These are phyloP conservation scores for Plasmodium gonderi DNA, from an alignment of 169 alveolate genomes.

Conservation along the genomic window DNA sequence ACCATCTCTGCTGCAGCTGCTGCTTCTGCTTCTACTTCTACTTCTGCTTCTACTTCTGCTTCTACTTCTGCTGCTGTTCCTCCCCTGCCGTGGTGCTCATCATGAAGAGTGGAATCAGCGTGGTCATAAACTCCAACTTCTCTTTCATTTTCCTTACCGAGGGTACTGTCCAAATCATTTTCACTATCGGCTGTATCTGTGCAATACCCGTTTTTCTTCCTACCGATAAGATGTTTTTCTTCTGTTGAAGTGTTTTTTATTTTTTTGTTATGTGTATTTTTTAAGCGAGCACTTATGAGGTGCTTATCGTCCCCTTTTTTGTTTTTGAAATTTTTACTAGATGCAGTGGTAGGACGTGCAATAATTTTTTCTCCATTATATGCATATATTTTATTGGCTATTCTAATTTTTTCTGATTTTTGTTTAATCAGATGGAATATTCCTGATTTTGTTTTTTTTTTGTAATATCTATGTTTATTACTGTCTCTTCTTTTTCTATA, in stretches of 20 bases:
- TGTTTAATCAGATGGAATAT: conserved; percentile 1
- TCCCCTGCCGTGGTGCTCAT: background rate
- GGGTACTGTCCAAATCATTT: background rate
- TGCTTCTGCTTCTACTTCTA: too few relatives aligned
- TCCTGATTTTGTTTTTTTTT: background rate
- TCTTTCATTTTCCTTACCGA: background rate
- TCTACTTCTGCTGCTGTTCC: too few relatives aligned
- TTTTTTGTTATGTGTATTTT: background rate
- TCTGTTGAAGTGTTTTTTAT: background rate
- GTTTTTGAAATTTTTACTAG: background rate
- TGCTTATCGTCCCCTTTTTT: background rate
- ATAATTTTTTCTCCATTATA: background rate
- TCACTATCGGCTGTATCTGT: background rate
- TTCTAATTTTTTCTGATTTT: conserved; percentile 17
- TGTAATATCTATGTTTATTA: background rate
- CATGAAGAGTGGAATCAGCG: too few relatives aligned
- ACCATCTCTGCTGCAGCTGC: too few relatives aligned
- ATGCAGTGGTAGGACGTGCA: background rate
- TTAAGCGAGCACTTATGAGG: background rate
- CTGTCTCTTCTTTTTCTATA: background rate
- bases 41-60: too few relatives aligned
- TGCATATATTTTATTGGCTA: conserved; percentile 1
- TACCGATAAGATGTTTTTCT: background rate
- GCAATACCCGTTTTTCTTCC: background rate
- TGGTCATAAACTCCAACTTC: background rate